Percentiles rank a stretch among this genome's conserved stretches.
These are phyloP conservation scores for Myxozyma neotropica DNA, from an alignment of 805 yeast species.

Conservation along the genomic window DNA sequence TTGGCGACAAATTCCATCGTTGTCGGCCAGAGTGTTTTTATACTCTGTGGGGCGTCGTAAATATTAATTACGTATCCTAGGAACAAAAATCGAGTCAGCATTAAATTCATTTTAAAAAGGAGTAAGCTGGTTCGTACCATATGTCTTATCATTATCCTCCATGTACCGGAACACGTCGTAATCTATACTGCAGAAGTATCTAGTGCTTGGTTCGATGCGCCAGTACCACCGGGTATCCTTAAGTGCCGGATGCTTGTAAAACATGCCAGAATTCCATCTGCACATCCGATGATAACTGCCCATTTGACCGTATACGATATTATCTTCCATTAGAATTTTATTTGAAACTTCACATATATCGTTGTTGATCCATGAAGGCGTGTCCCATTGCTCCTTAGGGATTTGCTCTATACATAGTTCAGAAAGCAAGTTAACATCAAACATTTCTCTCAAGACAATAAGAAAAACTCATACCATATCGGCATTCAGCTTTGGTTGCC, in stretches of 20 bases:
- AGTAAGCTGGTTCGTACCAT: no score
- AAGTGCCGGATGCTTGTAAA: constrained; percentile 65
- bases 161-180: constrained; percentile 57
- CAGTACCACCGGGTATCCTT: constrained; percentile 69
- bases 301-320: constrained; percentile 62
- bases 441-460: neutral
- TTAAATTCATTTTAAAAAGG: no score
- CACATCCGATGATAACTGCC: constrained; percentile 83
- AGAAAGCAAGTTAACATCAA: constrained; percentile 69
- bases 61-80: constrained; percentile 62
- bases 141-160: constrained; percentile 63
- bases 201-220: constrained; percentile 78
- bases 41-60: constrained; percentile 69
- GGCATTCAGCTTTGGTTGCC: constrained; percentile 48
- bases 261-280: constrained; percentile 68
- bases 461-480: constrained; percentile 53
- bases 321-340: constrained; percentile 43
- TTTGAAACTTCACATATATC: constrained; percentile 49
- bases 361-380: constrained; percentile 59
- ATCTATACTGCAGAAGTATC: constrained; percentile 66
- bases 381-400: constrained; percentile 56
- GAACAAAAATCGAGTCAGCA: constrained; percentile 45
- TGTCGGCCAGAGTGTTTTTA: constrained; percentile 67
- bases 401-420: constrained; percentile 47
- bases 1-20: constrained; percentile 60